phyloP scores from a whole-genome alignment of 2,329 filamentous ascomycete species.

The Calonectria crousiana region DNA sequence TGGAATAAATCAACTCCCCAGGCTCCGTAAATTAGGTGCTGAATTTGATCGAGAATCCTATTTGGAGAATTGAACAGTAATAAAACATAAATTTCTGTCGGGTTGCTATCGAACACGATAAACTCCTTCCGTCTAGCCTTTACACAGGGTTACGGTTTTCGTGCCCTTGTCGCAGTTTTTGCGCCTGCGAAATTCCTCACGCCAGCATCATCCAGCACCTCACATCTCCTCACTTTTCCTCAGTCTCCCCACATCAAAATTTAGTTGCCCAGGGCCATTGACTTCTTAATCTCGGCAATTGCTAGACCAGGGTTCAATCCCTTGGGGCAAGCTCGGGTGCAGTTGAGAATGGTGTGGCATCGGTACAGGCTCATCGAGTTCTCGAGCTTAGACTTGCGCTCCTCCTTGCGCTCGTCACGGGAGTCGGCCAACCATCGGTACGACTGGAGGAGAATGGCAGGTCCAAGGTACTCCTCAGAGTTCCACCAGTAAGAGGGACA shows the following conservation, averaged over 20 bases:
- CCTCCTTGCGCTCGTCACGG: conserved; percentile 87
- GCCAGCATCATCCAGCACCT: conserved; percentile 29
- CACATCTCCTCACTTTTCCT: conserved; percentile 14
- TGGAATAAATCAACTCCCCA: neutral
- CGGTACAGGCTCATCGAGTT: conserved; percentile 99
- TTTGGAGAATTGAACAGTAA: conserved; percentile 33
- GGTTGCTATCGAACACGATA: conserved; percentile 44
- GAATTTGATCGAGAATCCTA: neutral
- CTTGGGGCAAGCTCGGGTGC: conserved; percentile 97
- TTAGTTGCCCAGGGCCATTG: conserved; percentile 74
- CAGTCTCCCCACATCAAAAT: conserved; percentile 19
- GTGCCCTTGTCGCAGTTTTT: conserved; percentile 41
- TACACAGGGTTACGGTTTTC: conserved; percentile 45
- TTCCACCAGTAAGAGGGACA: conserved; percentile 99
- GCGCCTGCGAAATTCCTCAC: conserved; percentile 33
- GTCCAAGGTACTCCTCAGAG: conserved; percentile 97
- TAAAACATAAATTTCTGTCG: conserved; percentile 41
- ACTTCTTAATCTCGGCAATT: conserved; percentile 99
- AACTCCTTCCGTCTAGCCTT: conserved; percentile 45
- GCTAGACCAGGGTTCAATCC: conserved; percentile 95
- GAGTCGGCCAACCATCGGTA: conserved; percentile 98
- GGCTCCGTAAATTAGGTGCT: neutral
- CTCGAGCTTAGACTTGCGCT: conserved; percentile 92
- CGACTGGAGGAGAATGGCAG: conserved; percentile 95
- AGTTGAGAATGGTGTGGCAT: conserved; percentile 99